Evolutionary conservation across 371 early-diverging fungal species (phyloP).

Genomic region (Mortierella sp.): DNA sequence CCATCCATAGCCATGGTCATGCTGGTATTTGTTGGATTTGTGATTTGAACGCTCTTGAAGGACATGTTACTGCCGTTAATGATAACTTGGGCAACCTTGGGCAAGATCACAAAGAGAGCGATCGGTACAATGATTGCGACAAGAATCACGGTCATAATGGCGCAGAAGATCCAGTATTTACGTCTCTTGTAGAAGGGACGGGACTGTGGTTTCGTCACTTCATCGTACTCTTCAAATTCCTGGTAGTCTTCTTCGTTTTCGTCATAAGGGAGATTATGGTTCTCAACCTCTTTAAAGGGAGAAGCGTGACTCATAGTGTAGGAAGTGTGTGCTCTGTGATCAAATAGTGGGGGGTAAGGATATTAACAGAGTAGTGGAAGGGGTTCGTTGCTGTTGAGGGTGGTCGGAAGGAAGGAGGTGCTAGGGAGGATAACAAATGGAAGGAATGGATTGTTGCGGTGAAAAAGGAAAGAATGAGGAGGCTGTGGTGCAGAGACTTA

Average conservation of each 20-base stretch:
- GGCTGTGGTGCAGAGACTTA: slow-evolving; percentile 10
- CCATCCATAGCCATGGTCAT: slow-evolving; percentile 65
- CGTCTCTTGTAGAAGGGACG: slow-evolving; percentile 64
- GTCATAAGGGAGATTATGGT: slow-evolving; percentile 41
- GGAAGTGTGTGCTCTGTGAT: background rate
- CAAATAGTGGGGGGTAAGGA: background rate
- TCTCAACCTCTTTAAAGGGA: slow-evolving; percentile 50
- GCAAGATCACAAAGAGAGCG: slow-evolving; percentile 67
- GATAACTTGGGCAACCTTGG: slow-evolving; percentile 70
- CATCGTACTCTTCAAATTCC: slow-evolving; percentile 56
- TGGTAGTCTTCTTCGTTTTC: slow-evolving; percentile 56
- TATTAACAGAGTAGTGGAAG: background rate
- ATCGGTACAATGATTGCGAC: slow-evolving; percentile 64
- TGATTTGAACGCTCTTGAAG: slow-evolving; percentile 64
- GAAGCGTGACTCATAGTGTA: slow-evolving; percentile 12
- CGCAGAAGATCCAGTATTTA: slow-evolving; percentile 74
- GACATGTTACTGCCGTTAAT: slow-evolving; percentile 62
- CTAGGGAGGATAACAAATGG: background rate
- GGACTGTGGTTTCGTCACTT: slow-evolving; percentile 42
- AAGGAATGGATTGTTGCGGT: background rate
- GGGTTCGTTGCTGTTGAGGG: slow-evolving; percentile 13
- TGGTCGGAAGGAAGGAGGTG: slow-evolving; percentile 6
- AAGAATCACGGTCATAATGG: slow-evolving; percentile 62
- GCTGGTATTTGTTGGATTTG: slow-evolving; percentile 61
- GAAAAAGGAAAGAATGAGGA: background rate